Conservation (phyloP, 345 rosid species). For the Populus davidiana region DNA sequence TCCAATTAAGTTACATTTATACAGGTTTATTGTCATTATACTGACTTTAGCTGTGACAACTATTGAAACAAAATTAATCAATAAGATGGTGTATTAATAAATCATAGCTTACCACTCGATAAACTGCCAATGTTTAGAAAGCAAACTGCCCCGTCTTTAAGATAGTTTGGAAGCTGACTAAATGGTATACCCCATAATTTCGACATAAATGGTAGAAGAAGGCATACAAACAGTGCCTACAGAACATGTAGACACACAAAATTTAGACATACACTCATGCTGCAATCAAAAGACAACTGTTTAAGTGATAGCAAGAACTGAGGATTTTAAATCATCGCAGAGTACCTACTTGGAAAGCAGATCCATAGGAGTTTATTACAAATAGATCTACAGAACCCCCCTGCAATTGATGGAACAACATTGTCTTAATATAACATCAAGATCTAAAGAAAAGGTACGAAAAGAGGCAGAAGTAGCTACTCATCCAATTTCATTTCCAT, state of each 20-base stretch:
- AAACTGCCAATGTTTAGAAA: conserved; percentile 66
- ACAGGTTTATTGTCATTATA: too few species aligned
- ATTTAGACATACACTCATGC: conserved; percentile 16
- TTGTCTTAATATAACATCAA: conserved; percentile 3
- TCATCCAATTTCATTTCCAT: background rate
- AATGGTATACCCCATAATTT: conserved; percentile 96
- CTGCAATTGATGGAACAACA: conserved; percentile 39
- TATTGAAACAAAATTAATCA: too few species aligned
- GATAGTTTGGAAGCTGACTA: conserved; percentile 74
- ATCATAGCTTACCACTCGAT: conserved; percentile 55
- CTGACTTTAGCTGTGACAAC: too few species aligned
- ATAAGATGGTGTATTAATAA: too few species aligned
- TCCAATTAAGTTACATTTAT: too few species aligned
- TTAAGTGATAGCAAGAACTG: background rate
- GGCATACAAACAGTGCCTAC: conserved; percentile 73
- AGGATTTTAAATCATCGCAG: conserved; percentile 7
- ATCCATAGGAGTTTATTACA: conserved; percentile 86
- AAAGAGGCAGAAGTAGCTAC: too few species aligned
- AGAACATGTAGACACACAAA: conserved; percentile 17
- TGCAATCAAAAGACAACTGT: background rate
- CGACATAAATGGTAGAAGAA: conserved; percentile 86
- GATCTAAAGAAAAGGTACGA: background rate
- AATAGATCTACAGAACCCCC: conserved; percentile 85
- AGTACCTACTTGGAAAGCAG: conserved; percentile 74
- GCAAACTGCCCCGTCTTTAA: conserved; percentile 88